These are phyloP conservation scores for Cyclostephanos tholiformis DNA, from an alignment of 108 stramenopile genomes.

Conservation along the genomic window DNA sequence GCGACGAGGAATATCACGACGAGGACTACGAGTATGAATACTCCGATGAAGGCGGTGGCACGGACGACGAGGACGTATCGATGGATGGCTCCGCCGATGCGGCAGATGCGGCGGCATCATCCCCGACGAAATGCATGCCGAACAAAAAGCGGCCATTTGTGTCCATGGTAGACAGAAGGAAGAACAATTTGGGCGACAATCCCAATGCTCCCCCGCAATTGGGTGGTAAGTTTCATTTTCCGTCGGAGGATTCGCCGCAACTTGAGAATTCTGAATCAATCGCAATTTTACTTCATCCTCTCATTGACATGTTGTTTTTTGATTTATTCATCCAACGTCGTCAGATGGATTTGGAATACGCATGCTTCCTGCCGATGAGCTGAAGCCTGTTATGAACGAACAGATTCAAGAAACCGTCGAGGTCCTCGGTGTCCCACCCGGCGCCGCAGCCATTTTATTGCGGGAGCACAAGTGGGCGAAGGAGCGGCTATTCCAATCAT, in stretches of 20 bases:
- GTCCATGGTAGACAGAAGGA: conserved; percentile 10
- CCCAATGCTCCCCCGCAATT: conserved; percentile 47
- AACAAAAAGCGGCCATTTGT: conserved; percentile 32
- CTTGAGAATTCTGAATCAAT: background rate
- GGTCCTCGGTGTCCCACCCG: conserved; percentile 77
- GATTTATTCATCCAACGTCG: background rate
- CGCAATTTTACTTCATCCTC: background rate
- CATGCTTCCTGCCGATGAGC: conserved; percentile 68
- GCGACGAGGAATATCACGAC: conserved; percentile 42
- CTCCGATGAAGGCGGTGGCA: conserved; percentile 47
- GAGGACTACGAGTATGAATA: conserved; percentile 63
- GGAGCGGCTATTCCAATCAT: conserved; percentile 88
- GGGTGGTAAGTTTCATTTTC: conserved; percentile 29
- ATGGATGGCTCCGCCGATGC: conserved; percentile 30
- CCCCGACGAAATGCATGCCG: conserved; percentile 5
- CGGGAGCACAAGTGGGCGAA: conserved; percentile 91
- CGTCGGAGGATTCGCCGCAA: background rate
- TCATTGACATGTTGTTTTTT: background rate
- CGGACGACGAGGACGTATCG: conserved; percentile 18
- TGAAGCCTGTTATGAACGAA: conserved; percentile 74
- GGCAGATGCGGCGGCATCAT: conserved; percentile 4
- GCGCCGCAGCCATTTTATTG: conserved; percentile 87
- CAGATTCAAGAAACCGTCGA: conserved; percentile 74
- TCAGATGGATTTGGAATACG: conserved; percentile 59
- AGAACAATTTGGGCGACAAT: conserved; percentile 33